Percentiles rank a stretch among this genome's conserved stretches.
phyloP scores from a whole-genome alignment of 805 yeast species.

The Ogataea angusta region DNA sequence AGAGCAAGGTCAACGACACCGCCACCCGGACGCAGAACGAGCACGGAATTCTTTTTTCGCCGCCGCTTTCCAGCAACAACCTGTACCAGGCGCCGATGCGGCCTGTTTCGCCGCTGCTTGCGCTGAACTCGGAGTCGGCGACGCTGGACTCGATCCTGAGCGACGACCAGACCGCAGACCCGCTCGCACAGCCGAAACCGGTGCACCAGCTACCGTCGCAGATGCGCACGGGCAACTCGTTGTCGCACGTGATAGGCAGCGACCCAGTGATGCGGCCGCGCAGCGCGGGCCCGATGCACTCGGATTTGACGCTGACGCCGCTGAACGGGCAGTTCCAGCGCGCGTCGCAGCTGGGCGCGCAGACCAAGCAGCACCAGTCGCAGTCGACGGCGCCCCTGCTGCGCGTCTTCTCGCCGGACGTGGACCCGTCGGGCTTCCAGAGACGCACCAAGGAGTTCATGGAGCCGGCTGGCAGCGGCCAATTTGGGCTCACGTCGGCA shows the following conservation, averaged over 20 bases:
- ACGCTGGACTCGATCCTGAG: conserved; percentile 39
- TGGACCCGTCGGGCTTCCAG: conserved; percentile 21
- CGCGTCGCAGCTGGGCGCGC: conserved; percentile 12
- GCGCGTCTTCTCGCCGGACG: conserved; percentile 30
- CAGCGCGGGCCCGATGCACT: conserved; percentile 42
- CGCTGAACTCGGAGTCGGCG: conserved; percentile 34
- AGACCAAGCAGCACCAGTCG: conserved; percentile 9
- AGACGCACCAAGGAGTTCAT: conserved; percentile 21
- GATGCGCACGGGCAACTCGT: conserved; percentile 9
- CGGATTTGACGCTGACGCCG: conserved; percentile 17
- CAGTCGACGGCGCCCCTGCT: conserved; percentile 16
- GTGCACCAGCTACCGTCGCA: conserved; percentile 11
- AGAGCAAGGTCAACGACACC: conserved; percentile 37
- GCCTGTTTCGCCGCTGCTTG: conserved; percentile 33
- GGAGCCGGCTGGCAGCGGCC: conserved; percentile 9
- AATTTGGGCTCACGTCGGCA: conserved; percentile 16
- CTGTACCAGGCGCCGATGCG: conserved; percentile 26
- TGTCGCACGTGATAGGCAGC: conserved; percentile 5
- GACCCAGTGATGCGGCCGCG: conserved; percentile 37
- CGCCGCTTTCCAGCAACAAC: conserved; percentile 24
- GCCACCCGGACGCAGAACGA: conserved; percentile 13
- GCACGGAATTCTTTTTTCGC: conserved; percentile 21
- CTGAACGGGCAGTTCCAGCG: conserved; percentile 6
- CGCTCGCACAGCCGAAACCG: conserved; percentile 15
- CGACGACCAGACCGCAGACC: conserved; percentile 12